Base-by-base conservation (phyloP, 2,329 filamentous ascomycete species). In the Botryotinia globosa region DNA sequence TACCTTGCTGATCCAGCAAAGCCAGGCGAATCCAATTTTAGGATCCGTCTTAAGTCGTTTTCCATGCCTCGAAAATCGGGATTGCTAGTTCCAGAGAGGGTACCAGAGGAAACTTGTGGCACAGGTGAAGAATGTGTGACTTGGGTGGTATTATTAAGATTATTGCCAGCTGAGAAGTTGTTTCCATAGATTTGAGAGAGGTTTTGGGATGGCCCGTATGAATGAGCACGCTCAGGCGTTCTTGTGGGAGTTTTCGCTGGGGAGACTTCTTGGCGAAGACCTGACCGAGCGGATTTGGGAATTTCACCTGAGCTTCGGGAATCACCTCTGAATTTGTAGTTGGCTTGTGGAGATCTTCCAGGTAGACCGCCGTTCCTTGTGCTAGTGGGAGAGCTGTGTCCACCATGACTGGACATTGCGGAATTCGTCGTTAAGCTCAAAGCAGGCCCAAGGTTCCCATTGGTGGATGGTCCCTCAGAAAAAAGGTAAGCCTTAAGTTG, bases 401-500 rank as follows among this genome's bases (percentile, higher is more conserved):
- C 69, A 25, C 69, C 56, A 61, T 72, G 73, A 72, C 70, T 73
- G 32, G 56, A n/a, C 22, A 61, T 66, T 59, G 62, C 69, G 29
- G 72, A 67, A 69, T 37, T 66, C 29, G 73, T 66, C 29, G 70
- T 59, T n/a, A 59, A 58, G 16, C 72, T 71, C 1, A 73, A 72
- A 37, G 74, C 32, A 14, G 73, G 63, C 16, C 37, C 58, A 20
- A 66, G 29, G 56, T 64, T 68, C 67, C 45, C 54, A 64, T 54
- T 61, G 14, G 51, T 45, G 22, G 70, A 42, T 45, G 75, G 59
- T 18, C 74, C 73, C 39, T 78, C 66, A 29, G 71, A 83, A 67
- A 88, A 88, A 1, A 89, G 80, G 76, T 87, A 89, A 63, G 84
- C 85, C 79, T 90, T 90, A 37, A 90, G 79, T 65, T 86, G 86